Percentiles rank a stretch among this genome's conserved stretches.
Evolutionary conservation across 768 basidiomycete genomes (phyloP).

Genomic region (Pulveroboletus frians): DNA sequence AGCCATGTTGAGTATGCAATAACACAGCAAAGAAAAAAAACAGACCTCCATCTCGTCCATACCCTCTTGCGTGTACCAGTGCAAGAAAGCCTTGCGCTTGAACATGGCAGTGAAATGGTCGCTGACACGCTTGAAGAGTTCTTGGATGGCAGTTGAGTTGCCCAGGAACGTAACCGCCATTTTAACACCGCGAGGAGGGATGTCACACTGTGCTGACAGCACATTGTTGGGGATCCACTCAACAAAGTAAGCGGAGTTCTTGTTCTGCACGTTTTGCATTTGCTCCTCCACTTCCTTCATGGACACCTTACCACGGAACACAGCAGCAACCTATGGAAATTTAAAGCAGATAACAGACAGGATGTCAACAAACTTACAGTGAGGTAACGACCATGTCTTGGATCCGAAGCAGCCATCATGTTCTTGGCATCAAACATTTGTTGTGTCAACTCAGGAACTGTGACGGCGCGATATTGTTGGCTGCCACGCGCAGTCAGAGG

Average conservation of each 20-base stretch:
- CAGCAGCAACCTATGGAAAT: constrained; percentile 66
- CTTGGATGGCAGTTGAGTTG: constrained; percentile 96
- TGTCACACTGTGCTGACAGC: constrained; percentile 96
- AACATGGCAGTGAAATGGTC: constrained; percentile 99
- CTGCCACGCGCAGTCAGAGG: constrained; percentile 92
- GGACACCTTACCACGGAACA: constrained; percentile 99
- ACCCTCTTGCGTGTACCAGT: constrained; percentile 99
- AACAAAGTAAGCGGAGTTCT: constrained; percentile 97
- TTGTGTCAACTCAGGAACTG: constrained; percentile 94
- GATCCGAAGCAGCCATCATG: constrained; percentile 99
- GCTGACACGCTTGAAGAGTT: constrained; percentile 97
- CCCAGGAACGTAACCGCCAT: constrained; percentile 98
- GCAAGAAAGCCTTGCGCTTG: constrained; percentile 97
- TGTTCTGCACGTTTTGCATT: constrained; percentile 96
- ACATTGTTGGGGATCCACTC: constrained; percentile 99
- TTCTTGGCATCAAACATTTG: constrained; percentile 99
- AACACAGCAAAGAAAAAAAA: neutral
- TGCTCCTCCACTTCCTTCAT: constrained; percentile 99
- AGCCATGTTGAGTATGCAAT: neutral
- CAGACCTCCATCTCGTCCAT: constrained; percentile 96
- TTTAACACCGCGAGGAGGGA: constrained; percentile 90
- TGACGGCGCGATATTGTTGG: constrained; percentile 93
- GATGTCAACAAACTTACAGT: constrained; percentile 50
- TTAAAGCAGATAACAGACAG: neutral
- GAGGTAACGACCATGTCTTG: constrained; percentile 94